A percentile compares a stretch with the other conserved stretches of the same genome.
These are phyloP conservation scores for Aureobasidium melanogenum DNA, from an alignment of 2,329 filamentous ascomycete genomes.

Conservation along the genomic window DNA sequence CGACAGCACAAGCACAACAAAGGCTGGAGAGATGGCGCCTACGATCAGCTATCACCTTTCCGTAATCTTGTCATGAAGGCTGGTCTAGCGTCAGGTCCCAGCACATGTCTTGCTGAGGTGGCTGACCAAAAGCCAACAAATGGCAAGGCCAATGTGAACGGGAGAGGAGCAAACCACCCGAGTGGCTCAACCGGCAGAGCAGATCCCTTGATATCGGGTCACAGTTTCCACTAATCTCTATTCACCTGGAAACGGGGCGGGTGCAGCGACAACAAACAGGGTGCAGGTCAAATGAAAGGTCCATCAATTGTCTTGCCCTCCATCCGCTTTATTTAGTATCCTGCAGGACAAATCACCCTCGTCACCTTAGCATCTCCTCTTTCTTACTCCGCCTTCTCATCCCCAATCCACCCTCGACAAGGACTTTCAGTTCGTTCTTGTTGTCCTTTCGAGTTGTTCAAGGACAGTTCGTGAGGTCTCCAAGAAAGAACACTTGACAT, in stretches of 20 bases:
- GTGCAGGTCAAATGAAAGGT: constrained; percentile 10
- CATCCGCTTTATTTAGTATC: neutral
- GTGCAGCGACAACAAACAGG: constrained; percentile 11
- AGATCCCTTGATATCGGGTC: neutral
- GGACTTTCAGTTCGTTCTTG: constrained; percentile 16
- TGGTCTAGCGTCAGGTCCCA: neutral
- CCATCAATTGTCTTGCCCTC: neutral
- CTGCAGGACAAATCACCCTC: constrained; percentile 8
- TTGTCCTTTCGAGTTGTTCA: constrained; percentile 18
- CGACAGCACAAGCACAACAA: constrained; percentile 1
- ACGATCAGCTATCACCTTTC: neutral
- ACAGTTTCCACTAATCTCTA: neutral
- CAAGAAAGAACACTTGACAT: constrained; percentile 16
- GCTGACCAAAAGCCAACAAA: neutral
- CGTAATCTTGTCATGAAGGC: neutral
- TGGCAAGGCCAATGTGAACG: neutral
- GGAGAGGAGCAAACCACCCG: constrained; percentile 3
- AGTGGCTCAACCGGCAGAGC: constrained; percentile 1
- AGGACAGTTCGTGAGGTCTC: constrained; percentile 17
- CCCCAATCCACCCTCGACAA: constrained; percentile 1
- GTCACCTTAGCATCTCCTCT: constrained; percentile 9
- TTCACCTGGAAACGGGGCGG: constrained; percentile 11
- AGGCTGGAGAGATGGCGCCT: constrained; percentile 1
- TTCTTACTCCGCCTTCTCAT: neutral
- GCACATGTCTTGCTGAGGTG: neutral